Conservation (phyloP, 495 filamentous ascomycete species). For the Ramalina intermedia region DNA sequence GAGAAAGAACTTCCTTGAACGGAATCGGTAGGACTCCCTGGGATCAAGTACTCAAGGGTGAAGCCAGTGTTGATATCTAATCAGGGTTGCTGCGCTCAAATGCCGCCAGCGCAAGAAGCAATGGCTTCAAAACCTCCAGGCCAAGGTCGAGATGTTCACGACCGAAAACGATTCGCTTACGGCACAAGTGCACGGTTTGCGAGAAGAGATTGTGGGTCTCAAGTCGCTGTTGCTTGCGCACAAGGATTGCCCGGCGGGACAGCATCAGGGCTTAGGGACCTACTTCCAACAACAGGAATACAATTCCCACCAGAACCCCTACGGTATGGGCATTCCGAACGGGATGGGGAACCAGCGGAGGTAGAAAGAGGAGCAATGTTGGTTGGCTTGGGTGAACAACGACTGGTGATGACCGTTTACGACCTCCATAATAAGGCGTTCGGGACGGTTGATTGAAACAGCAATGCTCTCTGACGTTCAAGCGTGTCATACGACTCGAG, state of each 20-base stretch:
- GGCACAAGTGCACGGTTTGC: constrained; percentile 63
- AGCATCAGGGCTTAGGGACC: constrained; percentile 61
- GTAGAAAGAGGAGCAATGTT: constrained; percentile 25
- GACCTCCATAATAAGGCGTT: no score
- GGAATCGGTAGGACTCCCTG: constrained; percentile 57
- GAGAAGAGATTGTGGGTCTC: constrained; percentile 89
- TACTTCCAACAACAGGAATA: constrained; percentile 27
- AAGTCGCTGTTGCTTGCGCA: constrained; percentile 89
- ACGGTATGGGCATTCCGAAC: constrained; percentile 49
- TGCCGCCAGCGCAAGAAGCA: constrained; percentile 98
- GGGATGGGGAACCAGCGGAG: constrained; percentile 40
- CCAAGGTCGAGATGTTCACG: constrained; percentile 84
- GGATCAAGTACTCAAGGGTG: neutral
- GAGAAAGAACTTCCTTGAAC: constrained; percentile 90
- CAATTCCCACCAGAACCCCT: constrained; percentile 47
- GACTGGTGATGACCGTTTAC: neutral
- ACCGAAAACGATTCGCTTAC: constrained; percentile 82
- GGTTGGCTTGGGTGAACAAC: neutral
- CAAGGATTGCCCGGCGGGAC: constrained; percentile 90
- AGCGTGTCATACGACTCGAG: neutral
- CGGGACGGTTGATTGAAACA: no score
- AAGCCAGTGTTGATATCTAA: neutral
- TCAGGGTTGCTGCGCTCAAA: constrained; percentile 86
- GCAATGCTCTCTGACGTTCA: neutral
- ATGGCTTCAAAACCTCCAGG: constrained; percentile 90